A percentile compares a stretch with the other conserved stretches of the same genome.
Conservation (phyloP, 768 basidiomycete species). For the Mycena maculata region DNA sequence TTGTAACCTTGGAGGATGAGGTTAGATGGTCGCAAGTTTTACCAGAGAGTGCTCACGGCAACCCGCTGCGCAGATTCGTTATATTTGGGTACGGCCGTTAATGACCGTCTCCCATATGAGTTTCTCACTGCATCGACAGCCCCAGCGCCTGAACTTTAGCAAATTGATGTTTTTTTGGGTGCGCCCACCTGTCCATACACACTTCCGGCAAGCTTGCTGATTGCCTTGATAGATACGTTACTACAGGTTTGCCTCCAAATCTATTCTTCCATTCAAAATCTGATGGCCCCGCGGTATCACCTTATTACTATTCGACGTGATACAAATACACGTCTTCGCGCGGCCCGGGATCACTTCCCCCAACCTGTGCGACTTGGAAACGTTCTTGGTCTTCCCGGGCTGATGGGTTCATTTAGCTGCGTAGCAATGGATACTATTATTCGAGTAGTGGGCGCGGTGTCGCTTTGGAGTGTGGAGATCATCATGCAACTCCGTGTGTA, state of each 20-base stretch:
- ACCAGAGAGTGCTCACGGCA: too few species aligned
- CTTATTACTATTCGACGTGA: conserved; percentile 56
- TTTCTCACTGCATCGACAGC: conserved; percentile 36
- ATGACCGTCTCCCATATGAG: background rate
- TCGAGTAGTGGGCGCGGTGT: conserved; percentile 57
- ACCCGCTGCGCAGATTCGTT: conserved; percentile 41
- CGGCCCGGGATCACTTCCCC: conserved; percentile 51
- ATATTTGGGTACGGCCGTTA: conserved; percentile 51
- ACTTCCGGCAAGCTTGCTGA: background rate
- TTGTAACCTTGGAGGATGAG: conserved; percentile 50
- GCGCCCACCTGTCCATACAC: conserved; percentile 6
- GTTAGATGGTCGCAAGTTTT: conserved; percentile 18
- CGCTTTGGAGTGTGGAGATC: conserved; percentile 61
- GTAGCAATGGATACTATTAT: conserved; percentile 57
- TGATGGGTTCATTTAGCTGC: conserved; percentile 45
- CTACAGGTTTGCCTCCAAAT: conserved; percentile 42
- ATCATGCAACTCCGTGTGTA: conserved; percentile 61
- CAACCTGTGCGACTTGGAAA: conserved; percentile 42
- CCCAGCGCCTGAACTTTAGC: conserved; percentile 48
- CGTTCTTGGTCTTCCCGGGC: background rate
- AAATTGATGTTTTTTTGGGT: conserved; percentile 59
- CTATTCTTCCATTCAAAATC: background rate
- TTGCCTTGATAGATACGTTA: conserved; percentile 55
- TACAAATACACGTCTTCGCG: conserved; percentile 58
- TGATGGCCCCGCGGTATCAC: conserved; percentile 35